phyloP scores from a whole-genome alignment of 306 rosid species.

The Cajanus cajan region DNA sequence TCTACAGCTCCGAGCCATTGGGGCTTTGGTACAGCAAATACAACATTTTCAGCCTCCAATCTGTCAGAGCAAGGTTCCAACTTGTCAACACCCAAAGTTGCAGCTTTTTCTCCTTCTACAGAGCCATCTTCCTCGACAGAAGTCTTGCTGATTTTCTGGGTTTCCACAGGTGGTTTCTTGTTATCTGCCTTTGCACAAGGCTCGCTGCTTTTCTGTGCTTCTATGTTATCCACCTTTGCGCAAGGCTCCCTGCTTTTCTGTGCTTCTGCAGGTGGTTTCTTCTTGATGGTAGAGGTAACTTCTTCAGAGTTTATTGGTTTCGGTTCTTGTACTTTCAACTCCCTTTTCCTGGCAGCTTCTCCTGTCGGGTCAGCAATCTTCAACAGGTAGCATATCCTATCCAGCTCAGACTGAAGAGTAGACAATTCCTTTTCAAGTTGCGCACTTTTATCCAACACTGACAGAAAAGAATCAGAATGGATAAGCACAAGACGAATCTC shows the following conservation, averaged over 20 bases:
- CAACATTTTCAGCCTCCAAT: slow-evolving; percentile 46
- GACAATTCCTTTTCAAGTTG: slow-evolving; percentile 71
- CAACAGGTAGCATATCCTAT: slow-evolving; percentile 73
- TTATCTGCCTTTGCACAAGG: slow-evolving; percentile 24
- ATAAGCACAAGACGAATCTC: slow-evolving; percentile 9
- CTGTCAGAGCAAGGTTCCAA: slow-evolving; percentile 41
- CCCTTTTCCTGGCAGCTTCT: slow-evolving; percentile 86
- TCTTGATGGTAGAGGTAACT: slow-evolving; percentile 35
- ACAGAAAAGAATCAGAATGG: slow-evolving; percentile 41
- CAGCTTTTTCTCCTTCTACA: slow-evolving; percentile 39
- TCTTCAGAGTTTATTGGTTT: slow-evolving; percentile 43
- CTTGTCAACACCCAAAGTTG: slow-evolving; percentile 37
- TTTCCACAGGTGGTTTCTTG: slow-evolving; percentile 39
- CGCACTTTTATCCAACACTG: slow-evolving; percentile 69
- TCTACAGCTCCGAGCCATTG: slow-evolving; percentile 93
- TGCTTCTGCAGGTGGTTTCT: slow-evolving; percentile 44
- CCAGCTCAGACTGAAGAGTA: slow-evolving; percentile 79
- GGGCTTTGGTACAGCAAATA: slow-evolving; percentile 62
- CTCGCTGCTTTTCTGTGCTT: slow-evolving; percentile 39
- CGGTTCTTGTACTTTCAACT: slow-evolving; percentile 49
- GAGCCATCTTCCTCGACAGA: slow-evolving; percentile 29
- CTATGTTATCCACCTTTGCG: slow-evolving; percentile 30
- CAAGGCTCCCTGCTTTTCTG: slow-evolving; percentile 34
- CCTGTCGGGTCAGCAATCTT: slow-evolving; percentile 95
- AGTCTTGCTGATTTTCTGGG: slow-evolving; percentile 36